Evolutionary conservation across 2,329 filamentous ascomycete species (phyloP), one percentile per base, ranked within the genome.

Genomic region (Scolecobasidium constrictum): DNA sequence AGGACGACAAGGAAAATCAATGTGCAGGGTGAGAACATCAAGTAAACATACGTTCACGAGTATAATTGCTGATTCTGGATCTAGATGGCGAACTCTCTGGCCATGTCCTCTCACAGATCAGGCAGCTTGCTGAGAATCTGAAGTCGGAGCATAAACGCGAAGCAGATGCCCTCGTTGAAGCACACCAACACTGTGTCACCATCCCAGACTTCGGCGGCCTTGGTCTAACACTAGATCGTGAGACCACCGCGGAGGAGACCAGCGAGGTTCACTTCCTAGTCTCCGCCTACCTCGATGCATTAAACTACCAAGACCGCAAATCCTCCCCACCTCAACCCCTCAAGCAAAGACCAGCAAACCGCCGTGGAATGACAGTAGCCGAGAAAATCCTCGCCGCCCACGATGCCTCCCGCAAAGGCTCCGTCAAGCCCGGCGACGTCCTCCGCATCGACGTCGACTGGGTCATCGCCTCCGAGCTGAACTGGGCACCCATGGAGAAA

Each of bases 331-430:
- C 34, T 6, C 12, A 36, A 4, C 49, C 49, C 3, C 37, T 51
- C 9, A 9, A 23, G 5, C 12, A 17, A 35, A 43, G 36, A 28
- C 56, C 54, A 2, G 17, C 39, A 1, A 47, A 45, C 17, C 48
- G 53, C 19, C 53, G 51, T 20, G 28, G 41, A 20, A 69, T 71
- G 66, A 67, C 57, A 1, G 42, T 67, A 2, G 57, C 60, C 2
- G 63, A 69, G 48, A 69, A 69, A 51, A 67, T 69, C 31, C 64
- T 69, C 47, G 64, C 65, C 0, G 46, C 58, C n/a, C 66, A 68
- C 49, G 63, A 64, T 45, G 52, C 66, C 2, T 49, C 54, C 2
- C 49, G 53, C 2, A 54, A 52, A 15, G 59, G 58, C 0, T 58
- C 47, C 13, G 58, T 69, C 2, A 46, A 47, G 22, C 51, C 64